Evolutionary conservation across 2,329 filamentous ascomycete species (phyloP).

Genomic region (Cladobotryum mycophilum): DNA sequence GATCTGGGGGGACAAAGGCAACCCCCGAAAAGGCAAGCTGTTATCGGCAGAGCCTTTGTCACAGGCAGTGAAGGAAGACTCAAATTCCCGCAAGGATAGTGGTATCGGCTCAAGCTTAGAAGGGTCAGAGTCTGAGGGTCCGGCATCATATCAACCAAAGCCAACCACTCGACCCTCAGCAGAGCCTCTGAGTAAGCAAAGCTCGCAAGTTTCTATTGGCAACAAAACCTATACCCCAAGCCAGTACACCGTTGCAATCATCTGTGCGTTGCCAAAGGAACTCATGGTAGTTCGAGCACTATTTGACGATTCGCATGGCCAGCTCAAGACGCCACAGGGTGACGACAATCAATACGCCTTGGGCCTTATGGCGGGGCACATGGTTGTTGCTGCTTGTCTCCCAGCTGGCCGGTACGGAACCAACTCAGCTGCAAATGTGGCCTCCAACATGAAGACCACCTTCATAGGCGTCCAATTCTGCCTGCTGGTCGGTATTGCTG

Average conservation of each 20-base stretch:
- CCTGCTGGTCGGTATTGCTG: no score
- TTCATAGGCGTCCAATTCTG: no score
- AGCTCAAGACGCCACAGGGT: not conserved
- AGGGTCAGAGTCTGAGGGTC: not conserved
- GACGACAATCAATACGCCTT: slow-evolving; percentile 11
- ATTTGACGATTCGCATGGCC: slow-evolving; percentile 8
- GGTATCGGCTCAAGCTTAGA: not conserved
- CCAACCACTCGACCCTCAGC: no score
- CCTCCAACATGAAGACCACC: no score
- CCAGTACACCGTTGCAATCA: slow-evolving; percentile 10
- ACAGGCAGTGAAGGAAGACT: no score
- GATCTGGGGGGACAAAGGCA: slow-evolving; percentile 1
- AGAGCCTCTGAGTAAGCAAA: no score
- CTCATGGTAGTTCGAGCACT: slow-evolving; percentile 10
- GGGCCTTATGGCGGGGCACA: slow-evolving; percentile 10
- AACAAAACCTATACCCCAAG: not conserved
- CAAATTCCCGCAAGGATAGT: not conserved
- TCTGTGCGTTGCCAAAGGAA: slow-evolving; percentile 12
- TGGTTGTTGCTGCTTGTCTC: slow-evolving; percentile 14
- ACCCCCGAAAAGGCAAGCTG: not conserved
- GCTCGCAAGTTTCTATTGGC: not conserved
- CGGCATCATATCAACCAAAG: no score
- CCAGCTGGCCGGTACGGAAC: slow-evolving; percentile 13
- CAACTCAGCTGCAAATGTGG: not conserved
- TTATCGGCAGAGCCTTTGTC: no score